Evolutionary conservation across 441 rosid species (phyloP).

Genomic region (Aquilaria agallochum): DNA sequence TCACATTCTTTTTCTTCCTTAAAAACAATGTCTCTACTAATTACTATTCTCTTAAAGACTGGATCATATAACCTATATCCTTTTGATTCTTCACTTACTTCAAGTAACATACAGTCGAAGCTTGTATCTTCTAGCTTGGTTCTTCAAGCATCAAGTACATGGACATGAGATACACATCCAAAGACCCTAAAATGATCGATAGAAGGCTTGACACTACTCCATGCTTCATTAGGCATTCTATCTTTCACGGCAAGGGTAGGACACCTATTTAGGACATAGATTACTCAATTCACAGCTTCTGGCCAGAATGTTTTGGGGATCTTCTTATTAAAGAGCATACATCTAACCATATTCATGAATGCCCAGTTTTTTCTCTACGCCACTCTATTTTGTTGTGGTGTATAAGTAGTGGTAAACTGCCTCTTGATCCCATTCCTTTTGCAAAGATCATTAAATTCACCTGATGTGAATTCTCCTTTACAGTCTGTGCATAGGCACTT

Average conservation of each 20-base stretch:
- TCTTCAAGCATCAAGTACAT: background rate
- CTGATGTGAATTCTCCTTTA: no score
- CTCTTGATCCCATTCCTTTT: no score
- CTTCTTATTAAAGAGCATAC: background rate
- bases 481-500: no score
- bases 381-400: background rate
- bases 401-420: no score
- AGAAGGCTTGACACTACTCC: background rate
- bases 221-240: background rate
- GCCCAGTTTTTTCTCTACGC: background rate
- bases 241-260: background rate
- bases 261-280: background rate
- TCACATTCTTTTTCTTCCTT: no score
- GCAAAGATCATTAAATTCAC: no score
- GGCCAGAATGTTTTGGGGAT: background rate
- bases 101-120: no score
- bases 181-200: background rate
- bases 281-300: no score
- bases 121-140: no score
- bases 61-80: background rate
- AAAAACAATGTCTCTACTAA: no score
- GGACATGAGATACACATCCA: background rate
- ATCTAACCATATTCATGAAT: background rate
- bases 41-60: no score
- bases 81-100: background rate